Evolutionary conservation across 1,139 yeast species (phyloP).

Genomic region (Trichomonascaceae sp.): DNA sequence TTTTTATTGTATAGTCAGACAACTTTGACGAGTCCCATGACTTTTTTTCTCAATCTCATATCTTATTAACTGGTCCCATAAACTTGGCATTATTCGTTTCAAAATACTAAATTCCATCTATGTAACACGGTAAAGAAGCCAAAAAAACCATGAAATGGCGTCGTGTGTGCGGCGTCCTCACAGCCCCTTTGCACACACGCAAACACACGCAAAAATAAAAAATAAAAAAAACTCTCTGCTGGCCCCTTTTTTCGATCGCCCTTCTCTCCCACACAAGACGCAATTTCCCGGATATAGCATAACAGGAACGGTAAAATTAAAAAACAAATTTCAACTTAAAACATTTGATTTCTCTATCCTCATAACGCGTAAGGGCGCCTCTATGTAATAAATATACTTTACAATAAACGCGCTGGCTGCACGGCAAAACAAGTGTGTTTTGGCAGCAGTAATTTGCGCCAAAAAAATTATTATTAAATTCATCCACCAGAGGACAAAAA

Average conservation of each 20-base stretch:
- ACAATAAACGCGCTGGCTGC: conserved; percentile 12
- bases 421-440: background rate
- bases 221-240: too few relatives aligned
- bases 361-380: conserved; percentile 11
- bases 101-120: background rate
- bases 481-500: background rate
- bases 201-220: too few relatives aligned
- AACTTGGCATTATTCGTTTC: background rate
- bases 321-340: background rate
- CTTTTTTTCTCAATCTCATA: background rate
- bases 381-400: conserved; percentile 10
- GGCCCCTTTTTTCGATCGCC: background rate
- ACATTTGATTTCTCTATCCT: conserved; percentile 11
- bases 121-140: background rate
- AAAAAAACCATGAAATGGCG: background rate
- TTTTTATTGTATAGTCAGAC: background rate
- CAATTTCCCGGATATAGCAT: background rate
- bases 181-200: background rate
- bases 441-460: background rate
- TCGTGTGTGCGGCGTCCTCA: background rate
- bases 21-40: background rate
- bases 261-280: background rate
- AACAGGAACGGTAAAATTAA: background rate
- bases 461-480: background rate
- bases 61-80: background rate